Evolutionary conservation across 371 early-diverging fungal species (phyloP).

Genomic region (Mucor saturninus): DNA sequence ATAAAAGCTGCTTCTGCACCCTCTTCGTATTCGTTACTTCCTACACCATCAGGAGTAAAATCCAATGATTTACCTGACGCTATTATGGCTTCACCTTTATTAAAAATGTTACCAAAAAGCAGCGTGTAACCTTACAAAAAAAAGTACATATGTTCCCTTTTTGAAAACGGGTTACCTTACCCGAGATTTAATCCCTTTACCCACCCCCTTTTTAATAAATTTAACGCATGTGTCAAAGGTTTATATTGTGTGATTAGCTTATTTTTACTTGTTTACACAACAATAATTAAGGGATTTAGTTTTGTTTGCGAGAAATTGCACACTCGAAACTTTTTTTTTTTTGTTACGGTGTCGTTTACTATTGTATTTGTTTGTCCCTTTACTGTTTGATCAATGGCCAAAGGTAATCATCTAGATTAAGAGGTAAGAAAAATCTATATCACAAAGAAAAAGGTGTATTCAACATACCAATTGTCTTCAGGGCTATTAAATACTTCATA

Average conservation of each 20-base stretch:
- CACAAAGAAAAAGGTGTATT: not conserved
- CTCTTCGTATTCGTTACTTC: not conserved
- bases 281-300: no score
- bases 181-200: no score
- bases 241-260: not conserved
- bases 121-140: not conserved
- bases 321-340: not conserved
- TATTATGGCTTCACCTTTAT: not conserved
- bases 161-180: no score
- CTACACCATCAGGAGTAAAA: not conserved
- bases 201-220: no score
- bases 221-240: no score
- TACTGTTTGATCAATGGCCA: constrained; percentile 2
- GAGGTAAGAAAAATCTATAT: not conserved
- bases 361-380: no score
- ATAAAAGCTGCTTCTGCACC: not conserved
- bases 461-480: constrained; percentile 17
- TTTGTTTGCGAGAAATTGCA: no score
- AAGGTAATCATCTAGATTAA: constrained; percentile 5
- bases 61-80: not conserved
- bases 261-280: not conserved
- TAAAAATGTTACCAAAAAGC: not conserved
- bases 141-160: not conserved
- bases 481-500: constrained; percentile 22
- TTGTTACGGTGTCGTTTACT: not conserved